These are phyloP conservation scores for Rosellinia necatrix DNA, from an alignment of 2,329 filamentous ascomycete genomes.

Conservation along the genomic window DNA sequence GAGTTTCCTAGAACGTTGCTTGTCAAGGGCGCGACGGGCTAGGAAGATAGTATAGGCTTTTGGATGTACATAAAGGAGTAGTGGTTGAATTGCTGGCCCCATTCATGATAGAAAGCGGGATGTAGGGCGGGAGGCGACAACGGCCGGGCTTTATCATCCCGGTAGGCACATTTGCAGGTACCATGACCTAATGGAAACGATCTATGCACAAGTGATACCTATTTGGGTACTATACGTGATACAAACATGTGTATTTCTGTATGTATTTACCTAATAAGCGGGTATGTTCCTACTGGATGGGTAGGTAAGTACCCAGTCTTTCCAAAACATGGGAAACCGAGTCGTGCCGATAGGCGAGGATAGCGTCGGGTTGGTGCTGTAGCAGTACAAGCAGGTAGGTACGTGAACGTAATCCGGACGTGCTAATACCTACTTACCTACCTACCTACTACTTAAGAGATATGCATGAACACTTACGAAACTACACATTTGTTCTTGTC, in stretches of 20 bases:
- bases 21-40: neutral
- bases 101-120: constrained; percentile 9
- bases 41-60: neutral
- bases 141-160: neutral
- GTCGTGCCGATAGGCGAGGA: constrained; percentile 29
- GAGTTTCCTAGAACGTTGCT: neutral
- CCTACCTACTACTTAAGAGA: no score
- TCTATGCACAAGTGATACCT: no score
- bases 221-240: neutral
- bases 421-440: no score
- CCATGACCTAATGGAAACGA: no score
- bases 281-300: neutral
- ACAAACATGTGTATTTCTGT: neutral
- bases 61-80: no score
- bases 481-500: no score
- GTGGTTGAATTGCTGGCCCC: no score
- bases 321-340: neutral
- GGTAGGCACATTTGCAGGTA: neutral
- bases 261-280: no score
- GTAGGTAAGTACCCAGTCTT: neutral
- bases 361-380: no score
- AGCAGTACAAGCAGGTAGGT: no score
- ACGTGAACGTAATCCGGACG: neutral
- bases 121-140: constrained; percentile 6
- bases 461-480: no score